A percentile compares a stretch with the other conserved stretches of the same genome.
phyloP scores from a whole-genome alignment of 106 monocot genomes.

The Hemerocallis citrina region DNA sequence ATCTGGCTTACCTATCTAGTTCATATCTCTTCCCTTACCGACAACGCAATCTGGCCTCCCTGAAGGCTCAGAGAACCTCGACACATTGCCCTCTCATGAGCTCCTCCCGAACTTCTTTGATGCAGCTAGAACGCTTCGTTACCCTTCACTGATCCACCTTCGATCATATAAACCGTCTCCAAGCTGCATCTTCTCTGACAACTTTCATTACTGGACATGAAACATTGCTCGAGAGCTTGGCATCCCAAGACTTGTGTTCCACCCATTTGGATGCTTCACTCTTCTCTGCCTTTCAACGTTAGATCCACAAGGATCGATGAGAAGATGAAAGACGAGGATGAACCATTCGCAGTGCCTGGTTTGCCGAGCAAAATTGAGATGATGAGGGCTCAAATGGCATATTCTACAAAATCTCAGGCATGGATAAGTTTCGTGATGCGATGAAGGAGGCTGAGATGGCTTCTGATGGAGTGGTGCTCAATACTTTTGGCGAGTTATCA shows the following conservation, averaged over 20 bases:
- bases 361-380: slow-evolving; percentile 16
- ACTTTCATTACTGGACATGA: slow-evolving; percentile 11
- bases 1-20: background rate
- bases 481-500: too few relatives aligned
- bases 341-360: slow-evolving; percentile 18
- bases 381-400: too few relatives aligned
- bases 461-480: too few relatives aligned
- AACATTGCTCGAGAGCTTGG: slow-evolving; percentile 16
- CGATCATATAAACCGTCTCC: background rate
- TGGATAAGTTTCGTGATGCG: too few relatives aligned
- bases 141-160: slow-evolving; percentile 4
- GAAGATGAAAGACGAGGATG: background rate
- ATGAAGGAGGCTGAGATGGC: too few relatives aligned
- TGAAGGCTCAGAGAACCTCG: slow-evolving; percentile 30
- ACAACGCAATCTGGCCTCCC: slow-evolving; percentile 12
- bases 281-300: background rate
- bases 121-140: background rate
- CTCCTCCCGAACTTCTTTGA: slow-evolving; percentile 5
- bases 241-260: slow-evolving; percentile 18
- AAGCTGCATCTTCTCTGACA: slow-evolving; percentile 27
- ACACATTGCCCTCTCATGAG: slow-evolving; percentile 4
- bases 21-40: slow-evolving; percentile 19
- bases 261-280: slow-evolving; percentile 12
- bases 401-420: too few relatives aligned
- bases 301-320: background rate